phyloP scores from a whole-genome alignment of 164 flowering plant species.

The Buxus sempervirens region DNA sequence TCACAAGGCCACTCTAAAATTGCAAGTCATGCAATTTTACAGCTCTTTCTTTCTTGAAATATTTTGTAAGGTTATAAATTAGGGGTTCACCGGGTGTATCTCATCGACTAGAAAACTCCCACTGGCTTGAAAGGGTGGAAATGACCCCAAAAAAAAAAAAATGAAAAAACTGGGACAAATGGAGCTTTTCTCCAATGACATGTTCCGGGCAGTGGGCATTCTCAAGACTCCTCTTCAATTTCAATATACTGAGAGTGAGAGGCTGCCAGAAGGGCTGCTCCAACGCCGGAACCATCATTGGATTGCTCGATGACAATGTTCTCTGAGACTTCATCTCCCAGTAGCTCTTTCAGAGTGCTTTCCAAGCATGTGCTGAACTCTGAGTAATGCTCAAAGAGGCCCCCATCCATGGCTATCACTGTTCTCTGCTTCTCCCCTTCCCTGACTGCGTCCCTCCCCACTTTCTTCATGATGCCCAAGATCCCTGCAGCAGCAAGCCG shows the following conservation, averaged over 20 bases:
- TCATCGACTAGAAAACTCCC: constrained; percentile 7
- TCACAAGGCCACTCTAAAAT: constrained; percentile 4
- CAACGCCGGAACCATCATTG: constrained; percentile 91
- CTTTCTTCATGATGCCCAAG: constrained; percentile 77
- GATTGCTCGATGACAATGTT: constrained; percentile 48
- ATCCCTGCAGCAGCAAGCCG: constrained; percentile 94
- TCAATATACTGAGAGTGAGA: constrained; percentile 80
- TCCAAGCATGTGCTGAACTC: constrained; percentile 61
- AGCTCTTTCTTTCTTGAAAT: constrained; percentile 5
- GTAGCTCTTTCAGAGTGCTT: constrained; percentile 61
- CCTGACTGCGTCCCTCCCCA: constrained; percentile 60
- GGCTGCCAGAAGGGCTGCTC: constrained; percentile 94
- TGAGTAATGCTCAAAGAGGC: constrained; percentile 77
- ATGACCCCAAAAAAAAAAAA: background rate
- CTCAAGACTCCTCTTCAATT: constrained; percentile 50
- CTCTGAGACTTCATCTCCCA: constrained; percentile 55
- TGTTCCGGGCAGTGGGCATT: background rate
- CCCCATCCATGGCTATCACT: constrained; percentile 86
- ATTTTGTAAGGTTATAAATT: constrained; percentile 24
- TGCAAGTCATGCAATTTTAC: constrained; percentile 16
- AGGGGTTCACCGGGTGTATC: constrained; percentile 16
- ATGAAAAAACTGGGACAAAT: constrained; percentile 11
- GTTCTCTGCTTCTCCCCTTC: constrained; percentile 59
- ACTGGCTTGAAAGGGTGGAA: constrained; percentile 3
- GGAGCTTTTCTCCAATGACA: background rate